These are phyloP conservation scores for Lasiosphaeria miniovina DNA, from an alignment of 495 filamentous ascomycete genomes.

Conservation along the genomic window DNA sequence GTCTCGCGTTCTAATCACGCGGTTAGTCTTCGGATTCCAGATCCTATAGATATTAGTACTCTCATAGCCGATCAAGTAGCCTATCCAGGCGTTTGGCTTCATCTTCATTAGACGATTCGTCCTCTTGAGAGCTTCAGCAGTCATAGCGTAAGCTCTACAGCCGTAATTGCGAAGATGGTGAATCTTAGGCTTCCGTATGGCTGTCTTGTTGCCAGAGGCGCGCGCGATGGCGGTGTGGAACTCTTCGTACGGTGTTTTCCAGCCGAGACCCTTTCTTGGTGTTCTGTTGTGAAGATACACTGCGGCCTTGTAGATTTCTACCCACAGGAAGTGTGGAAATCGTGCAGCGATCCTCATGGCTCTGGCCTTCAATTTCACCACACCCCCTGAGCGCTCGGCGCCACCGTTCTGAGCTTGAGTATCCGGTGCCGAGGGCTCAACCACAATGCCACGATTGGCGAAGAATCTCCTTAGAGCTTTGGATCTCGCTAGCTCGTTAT, in stretches of 20 bases:
- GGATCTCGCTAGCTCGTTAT: too few relatives aligned
- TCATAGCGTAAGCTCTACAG: background rate
- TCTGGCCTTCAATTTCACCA: background rate
- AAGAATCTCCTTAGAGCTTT: too few relatives aligned
- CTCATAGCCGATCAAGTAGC: too few relatives aligned
- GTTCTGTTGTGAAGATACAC: constrained; percentile 1
- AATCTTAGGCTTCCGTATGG: background rate
- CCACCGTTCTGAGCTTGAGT: background rate
- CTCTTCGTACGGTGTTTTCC: background rate
- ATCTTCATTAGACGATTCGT: too few relatives aligned
- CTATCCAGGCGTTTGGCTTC: too few relatives aligned
- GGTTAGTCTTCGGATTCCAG: too few relatives aligned
- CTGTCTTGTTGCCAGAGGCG: background rate
- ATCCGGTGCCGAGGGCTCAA: background rate
- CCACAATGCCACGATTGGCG: too few relatives aligned
- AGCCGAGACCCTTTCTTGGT: background rate
- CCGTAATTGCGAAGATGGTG: background rate
- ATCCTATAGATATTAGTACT: too few relatives aligned
- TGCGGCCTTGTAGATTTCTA: background rate
- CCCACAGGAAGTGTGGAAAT: background rate
- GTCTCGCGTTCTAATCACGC: too few relatives aligned
- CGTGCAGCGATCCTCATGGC: background rate
- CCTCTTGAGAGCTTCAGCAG: background rate
- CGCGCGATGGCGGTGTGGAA: background rate
- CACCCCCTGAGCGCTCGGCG: constrained; percentile 3